Evolutionary conservation across 169 alveolate genomes (phyloP).

Genomic region (Cryptosporidium baileyi): DNA sequence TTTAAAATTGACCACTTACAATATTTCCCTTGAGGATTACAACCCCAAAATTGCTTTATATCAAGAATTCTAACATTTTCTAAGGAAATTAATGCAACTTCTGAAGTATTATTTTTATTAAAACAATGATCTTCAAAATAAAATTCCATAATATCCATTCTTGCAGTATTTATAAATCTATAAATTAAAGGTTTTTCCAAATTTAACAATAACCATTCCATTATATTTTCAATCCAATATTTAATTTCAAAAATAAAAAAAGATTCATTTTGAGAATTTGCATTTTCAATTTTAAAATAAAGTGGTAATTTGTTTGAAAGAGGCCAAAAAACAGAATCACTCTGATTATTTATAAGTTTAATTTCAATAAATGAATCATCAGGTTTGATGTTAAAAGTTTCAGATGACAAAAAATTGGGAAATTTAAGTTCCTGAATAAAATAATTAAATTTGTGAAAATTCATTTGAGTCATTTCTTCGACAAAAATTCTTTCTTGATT

Average conservation of each 20-base stretch:
- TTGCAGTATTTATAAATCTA: background rate
- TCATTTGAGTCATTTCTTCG: background rate
- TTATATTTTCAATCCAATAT: slow-evolving; percentile 9
- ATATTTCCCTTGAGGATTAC: slow-evolving; percentile 21
- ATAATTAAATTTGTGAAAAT: background rate
- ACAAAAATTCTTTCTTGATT: background rate
- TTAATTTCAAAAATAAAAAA: slow-evolving; percentile 32
- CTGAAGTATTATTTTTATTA: background rate
- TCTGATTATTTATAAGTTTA: background rate
- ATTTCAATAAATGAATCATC: background rate
- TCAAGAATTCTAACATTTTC: slow-evolving; percentile 29
- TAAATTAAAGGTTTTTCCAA: background rate
- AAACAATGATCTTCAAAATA: background rate
- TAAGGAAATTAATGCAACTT: slow-evolving; percentile 8
- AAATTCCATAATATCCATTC: background rate
- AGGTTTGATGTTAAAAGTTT: no score
- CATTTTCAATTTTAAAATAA: background rate
- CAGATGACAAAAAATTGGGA: background rate
- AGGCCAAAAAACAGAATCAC: slow-evolving; percentile 32
- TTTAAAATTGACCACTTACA: slow-evolving; percentile 38
- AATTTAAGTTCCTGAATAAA: background rate
- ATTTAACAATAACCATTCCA: background rate
- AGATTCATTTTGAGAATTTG: background rate
- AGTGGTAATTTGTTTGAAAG: background rate
- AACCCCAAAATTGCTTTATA: slow-evolving; percentile 15